These are phyloP conservation scores for Arachnopeziza araneosa DNA, from an alignment of 2,329 filamentous ascomycete genomes.

Conservation along the genomic window DNA sequence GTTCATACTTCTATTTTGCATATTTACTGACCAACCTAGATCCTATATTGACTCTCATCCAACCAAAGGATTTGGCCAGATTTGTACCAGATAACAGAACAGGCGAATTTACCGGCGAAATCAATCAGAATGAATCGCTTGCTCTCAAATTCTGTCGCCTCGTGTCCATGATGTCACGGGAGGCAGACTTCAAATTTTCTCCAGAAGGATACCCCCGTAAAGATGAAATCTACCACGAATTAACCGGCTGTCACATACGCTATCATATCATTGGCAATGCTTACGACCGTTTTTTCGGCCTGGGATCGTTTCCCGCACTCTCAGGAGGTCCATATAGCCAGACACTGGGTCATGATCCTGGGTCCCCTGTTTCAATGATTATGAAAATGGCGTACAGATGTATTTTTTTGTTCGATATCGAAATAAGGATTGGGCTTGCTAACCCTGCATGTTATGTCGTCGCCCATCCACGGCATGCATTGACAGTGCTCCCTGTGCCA, in stretches of 20 bases:
- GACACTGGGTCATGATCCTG: not conserved
- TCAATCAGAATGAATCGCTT: too few species aligned
- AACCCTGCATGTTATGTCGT: not conserved
- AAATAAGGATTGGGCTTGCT: not conserved
- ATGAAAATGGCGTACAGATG: not conserved
- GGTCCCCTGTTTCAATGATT: not conserved
- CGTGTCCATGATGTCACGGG: not conserved
- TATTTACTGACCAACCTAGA: not conserved
- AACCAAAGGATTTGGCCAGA: not conserved
- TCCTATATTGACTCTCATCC: not conserved
- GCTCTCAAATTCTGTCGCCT: not conserved
- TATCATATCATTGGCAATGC: not conserved
- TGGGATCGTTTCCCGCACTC: not conserved
- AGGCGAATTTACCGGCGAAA: too few species aligned
- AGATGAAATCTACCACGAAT: not conserved
- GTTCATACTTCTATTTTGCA: too few species aligned
- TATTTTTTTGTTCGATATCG: not conserved
- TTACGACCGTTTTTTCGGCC: not conserved
- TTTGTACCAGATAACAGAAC: not conserved
- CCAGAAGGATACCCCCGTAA: not conserved
- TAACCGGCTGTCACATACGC: not conserved
- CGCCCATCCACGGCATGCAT: too few species aligned
- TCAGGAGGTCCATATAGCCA: not conserved
- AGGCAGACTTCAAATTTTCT: not conserved
- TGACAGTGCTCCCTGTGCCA: not conserved